Base-by-base conservation (phyloP, 2,329 filamentous ascomycete species). In the Escovopsis sp. region DNA sequence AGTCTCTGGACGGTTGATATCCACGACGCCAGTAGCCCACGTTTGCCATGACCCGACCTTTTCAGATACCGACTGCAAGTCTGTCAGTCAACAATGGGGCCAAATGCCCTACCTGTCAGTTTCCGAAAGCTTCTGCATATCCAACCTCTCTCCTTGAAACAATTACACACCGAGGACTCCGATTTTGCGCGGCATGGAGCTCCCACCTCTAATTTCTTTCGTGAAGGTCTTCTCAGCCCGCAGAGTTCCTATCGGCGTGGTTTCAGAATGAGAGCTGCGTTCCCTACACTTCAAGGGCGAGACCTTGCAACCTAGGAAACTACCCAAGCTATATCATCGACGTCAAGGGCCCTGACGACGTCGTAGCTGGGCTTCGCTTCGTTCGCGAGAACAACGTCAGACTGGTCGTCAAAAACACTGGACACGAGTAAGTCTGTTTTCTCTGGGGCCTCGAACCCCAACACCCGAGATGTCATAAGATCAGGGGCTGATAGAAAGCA, bases 1-100 rank as follows among this genome's bases (percentile, higher is more conserved):
- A 2, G 55, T 75, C 2, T 56, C 58, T 27, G 70, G 68, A 1
- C 59, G 56, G 12, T 57, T 77, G 31, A 59, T 76, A 38, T 60
- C 63, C 10, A 72, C 67, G 0, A 53, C 66, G 5, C 72, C 73
- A 1, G 51, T 73, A 2, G 72, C 62, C 2, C 50, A 62, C 2
- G 57, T 65, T 1, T 77, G 72, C 50, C 72, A 76, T 47, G 53
- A 59, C 14, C 58, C 52, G 9, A 47, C 49, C 35, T 71, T 67
- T 48, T 53, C 72, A 51, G 60, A 59, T 33, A 51, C 47, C 6
- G 56, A 49, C 20, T 74, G 71, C 48, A 45, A 52, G 1, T 10
- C 25, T 13, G 30, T 36, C 15, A 12, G 15, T 11, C 34, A 36
- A 13, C 6, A 36, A 36, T 36, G 34, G 34, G 30, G 24, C 13